Conservation (phyloP, 2,329 filamentous ascomycete species). For the Colletotrichum sp. region DNA sequence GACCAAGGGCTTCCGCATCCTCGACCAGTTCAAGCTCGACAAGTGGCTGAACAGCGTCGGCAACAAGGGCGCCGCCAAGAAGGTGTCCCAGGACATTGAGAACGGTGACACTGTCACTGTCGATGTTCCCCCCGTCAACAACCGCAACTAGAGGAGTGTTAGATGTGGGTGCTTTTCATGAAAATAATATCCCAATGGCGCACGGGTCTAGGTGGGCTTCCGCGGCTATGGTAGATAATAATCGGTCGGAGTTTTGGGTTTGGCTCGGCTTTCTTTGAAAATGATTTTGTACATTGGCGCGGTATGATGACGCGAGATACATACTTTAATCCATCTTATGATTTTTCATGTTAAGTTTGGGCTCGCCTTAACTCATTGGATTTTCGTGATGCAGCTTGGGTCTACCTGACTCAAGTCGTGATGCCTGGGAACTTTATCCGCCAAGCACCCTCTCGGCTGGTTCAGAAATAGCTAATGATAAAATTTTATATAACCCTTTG, state of each 20-base stretch:
- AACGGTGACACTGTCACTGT: slow-evolving; percentile 10
- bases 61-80: slow-evolving; percentile 21
- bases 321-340: not conserved
- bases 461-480: not conserved
- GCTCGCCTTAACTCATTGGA: fast-evolving
- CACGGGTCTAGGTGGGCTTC: not conserved
- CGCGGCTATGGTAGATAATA: not conserved
- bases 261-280: not conserved
- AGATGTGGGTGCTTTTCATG: not conserved
- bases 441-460: not conserved
- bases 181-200: not conserved
- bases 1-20: slow-evolving; percentile 4
- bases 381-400: not conserved
- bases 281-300: not conserved
- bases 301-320: not conserved
- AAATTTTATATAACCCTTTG: fast-evolving
- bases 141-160: not conserved
- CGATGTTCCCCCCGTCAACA: slow-evolving; percentile 12
- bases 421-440: not conserved
- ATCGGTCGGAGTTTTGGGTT: not conserved
- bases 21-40: slow-evolving; percentile 21
- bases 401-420: not conserved
- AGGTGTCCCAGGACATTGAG: slow-evolving; percentile 9
- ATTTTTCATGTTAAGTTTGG: not conserved
- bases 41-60: slow-evolving; percentile 24